Conservation (phyloP, 2,329 filamentous ascomycete genomes). For the Colletotrichum chrysophilum region DNA sequence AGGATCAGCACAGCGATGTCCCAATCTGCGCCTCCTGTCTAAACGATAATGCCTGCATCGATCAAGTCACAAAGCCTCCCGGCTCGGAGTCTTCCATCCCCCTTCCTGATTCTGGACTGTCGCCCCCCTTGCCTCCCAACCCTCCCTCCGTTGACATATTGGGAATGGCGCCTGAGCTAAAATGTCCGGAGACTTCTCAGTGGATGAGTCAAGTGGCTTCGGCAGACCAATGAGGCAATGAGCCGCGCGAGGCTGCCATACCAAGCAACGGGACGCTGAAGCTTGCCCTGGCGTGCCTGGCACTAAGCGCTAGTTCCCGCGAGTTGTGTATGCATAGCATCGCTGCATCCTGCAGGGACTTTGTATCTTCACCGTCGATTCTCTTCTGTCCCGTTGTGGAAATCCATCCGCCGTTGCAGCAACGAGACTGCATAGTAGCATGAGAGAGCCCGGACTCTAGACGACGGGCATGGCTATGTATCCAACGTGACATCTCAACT, state of each 20-base stretch:
- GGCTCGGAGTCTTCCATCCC: background rate
- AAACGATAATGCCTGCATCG: background rate
- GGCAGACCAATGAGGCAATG: background rate
- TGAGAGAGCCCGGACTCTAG: background rate
- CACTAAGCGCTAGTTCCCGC: conserved; percentile 17
- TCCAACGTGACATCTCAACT: conserved; percentile 14
- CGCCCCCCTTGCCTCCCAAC: background rate
- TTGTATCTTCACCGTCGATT: background rate
- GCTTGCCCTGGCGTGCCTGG: conserved; percentile 18
- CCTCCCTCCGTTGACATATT: background rate
- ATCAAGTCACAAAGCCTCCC: background rate
- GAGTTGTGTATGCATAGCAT: background rate
- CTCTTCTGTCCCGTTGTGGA: background rate
- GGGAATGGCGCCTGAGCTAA: background rate
- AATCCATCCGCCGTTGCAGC: background rate
- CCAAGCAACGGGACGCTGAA: background rate
- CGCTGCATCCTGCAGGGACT: conserved; percentile 10
- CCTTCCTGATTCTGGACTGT: background rate
- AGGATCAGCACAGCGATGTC: conserved; percentile 1
- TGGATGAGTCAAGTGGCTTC: background rate
- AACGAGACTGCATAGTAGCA: background rate
- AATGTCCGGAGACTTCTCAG: background rate
- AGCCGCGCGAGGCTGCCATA: background rate
- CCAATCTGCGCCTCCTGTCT: background rate
- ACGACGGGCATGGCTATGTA: background rate